Evolutionary conservation across 495 filamentous ascomycete genomes (phyloP).

Genomic region (Xylaria nigripes): DNA sequence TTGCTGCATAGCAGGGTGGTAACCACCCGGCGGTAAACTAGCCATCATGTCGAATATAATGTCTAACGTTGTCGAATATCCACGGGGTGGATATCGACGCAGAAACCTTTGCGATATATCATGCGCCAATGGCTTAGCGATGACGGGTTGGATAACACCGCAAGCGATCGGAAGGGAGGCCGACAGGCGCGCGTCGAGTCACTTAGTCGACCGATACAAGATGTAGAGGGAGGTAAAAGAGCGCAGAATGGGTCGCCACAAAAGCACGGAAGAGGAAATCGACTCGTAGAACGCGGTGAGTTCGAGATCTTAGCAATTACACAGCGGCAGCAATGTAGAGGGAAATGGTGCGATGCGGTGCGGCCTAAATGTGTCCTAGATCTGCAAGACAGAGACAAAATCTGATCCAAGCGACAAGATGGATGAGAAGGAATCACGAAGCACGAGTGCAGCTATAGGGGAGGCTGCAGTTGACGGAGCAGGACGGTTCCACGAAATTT

Average conservation of each 20-base stretch:
- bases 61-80: slow-evolving; percentile 38
- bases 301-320: not conserved
- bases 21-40: slow-evolving; percentile 57
- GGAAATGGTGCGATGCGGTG: not conserved
- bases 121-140: slow-evolving; percentile 27
- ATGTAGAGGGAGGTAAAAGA: not conserved
- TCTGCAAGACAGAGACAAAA: not conserved
- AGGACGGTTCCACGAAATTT: slow-evolving; percentile 4
- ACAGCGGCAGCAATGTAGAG: not conserved
- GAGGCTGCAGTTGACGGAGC: slow-evolving; percentile 4
- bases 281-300: not conserved
- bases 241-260: not conserved
- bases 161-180: not conserved
- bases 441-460: not conserved
- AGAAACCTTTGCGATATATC: slow-evolving; percentile 30
- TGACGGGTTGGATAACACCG: not conserved
- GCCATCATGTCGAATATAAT: slow-evolving; percentile 52
- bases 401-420: not conserved
- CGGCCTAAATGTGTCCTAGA: not conserved
- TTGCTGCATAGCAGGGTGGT: slow-evolving; percentile 65
- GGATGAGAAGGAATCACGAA: not conserved
- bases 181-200: not conserved
- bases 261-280: not conserved
- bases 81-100: slow-evolving; percentile 46
- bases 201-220: not conserved